A percentile compares a stretch with the other conserved stretches of the same genome.
These are phyloP conservation scores for Sphaceloma murrayae DNA, from an alignment of 2,329 filamentous ascomycete genomes.

Conservation along the genomic window DNA sequence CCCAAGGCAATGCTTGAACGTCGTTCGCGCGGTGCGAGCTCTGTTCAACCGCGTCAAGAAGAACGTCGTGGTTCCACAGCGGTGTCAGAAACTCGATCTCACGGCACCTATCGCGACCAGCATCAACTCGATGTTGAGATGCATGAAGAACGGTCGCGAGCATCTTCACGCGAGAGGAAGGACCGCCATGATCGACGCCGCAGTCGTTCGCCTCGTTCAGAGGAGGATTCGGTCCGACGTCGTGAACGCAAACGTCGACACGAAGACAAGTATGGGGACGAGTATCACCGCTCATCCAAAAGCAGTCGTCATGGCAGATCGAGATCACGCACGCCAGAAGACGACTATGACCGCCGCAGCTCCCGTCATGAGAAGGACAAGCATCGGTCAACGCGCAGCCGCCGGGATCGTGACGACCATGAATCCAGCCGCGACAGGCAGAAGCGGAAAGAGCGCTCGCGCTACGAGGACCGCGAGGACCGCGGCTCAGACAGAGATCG, in stretches of 20 bases:
- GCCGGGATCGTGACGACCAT: conserved; percentile 39
- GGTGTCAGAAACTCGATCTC: not conserved
- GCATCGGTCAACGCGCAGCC: conserved; percentile 37
- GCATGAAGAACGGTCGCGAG: not conserved
- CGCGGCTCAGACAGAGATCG: conserved; percentile 29
- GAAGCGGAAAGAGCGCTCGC: conserved; percentile 25
- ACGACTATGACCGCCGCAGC: conserved; percentile 48
- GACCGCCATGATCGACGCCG: conserved; percentile 3
- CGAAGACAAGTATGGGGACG: conserved; percentile 34
- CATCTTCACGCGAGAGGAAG: not conserved
- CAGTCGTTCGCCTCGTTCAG: conserved; percentile 6
- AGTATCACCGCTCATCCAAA: conserved; percentile 35
- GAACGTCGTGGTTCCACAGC: conserved; percentile 3
- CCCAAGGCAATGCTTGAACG: conserved; percentile 74
- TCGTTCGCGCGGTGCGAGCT: not conserved
- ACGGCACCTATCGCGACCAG: not conserved
- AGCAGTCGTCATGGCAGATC: conserved; percentile 42
- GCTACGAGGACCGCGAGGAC: conserved; percentile 25
- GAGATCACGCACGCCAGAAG: conserved; percentile 55
- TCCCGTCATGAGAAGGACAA: conserved; percentile 41
- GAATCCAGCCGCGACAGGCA: conserved; percentile 37
- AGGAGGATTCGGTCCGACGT: conserved; percentile 19
- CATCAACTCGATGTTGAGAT: no score
- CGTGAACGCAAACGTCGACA: conserved; percentile 34
- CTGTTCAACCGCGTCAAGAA: not conserved